Conservation (phyloP, 768 basidiomycete species). For the Rhodosporidiobolus odoratus region DNA sequence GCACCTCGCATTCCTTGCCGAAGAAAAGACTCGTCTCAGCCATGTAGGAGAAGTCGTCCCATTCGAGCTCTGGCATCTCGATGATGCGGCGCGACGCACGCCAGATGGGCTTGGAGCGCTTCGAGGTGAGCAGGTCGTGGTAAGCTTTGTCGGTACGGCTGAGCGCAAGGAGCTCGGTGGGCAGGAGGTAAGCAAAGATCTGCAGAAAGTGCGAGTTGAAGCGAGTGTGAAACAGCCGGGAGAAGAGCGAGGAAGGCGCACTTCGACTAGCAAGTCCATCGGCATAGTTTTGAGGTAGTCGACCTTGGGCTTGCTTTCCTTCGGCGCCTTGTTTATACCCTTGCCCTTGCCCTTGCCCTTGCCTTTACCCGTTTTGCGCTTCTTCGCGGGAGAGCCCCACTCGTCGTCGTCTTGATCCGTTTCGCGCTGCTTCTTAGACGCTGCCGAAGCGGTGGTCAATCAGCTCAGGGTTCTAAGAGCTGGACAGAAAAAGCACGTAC, state of each 20-base stretch:
- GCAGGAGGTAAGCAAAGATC: slow-evolving; percentile 38
- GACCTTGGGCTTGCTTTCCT: neutral
- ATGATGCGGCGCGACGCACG: slow-evolving; percentile 6
- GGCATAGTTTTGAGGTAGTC: neutral
- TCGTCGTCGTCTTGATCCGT: neutral
- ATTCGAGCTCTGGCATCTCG: slow-evolving; percentile 8
- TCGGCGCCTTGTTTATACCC: neutral
- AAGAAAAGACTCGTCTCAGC: slow-evolving; percentile 2
- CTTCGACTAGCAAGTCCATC: neutral
- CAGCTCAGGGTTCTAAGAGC: neutral
- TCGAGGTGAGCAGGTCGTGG: neutral
- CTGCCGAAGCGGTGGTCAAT: neutral
- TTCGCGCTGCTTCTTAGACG: neutral
- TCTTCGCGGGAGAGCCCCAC: neutral
- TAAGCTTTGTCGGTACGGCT: neutral
- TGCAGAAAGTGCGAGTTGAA: slow-evolving; percentile 36
- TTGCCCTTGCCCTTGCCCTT: no score
- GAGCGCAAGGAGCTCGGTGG: slow-evolving; percentile 38
- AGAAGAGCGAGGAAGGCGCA: neutral
- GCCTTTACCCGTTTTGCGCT: neutral
- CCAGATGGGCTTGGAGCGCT: slow-evolving; percentile 9
- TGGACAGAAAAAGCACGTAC: neutral
- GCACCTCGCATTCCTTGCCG: slow-evolving; percentile 24
- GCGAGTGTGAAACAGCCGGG: slow-evolving; percentile 12
- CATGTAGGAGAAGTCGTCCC: neutral